phyloP scores from a whole-genome alignment of 768 basidiomycete species.

The Cantharellus anzutake region DNA sequence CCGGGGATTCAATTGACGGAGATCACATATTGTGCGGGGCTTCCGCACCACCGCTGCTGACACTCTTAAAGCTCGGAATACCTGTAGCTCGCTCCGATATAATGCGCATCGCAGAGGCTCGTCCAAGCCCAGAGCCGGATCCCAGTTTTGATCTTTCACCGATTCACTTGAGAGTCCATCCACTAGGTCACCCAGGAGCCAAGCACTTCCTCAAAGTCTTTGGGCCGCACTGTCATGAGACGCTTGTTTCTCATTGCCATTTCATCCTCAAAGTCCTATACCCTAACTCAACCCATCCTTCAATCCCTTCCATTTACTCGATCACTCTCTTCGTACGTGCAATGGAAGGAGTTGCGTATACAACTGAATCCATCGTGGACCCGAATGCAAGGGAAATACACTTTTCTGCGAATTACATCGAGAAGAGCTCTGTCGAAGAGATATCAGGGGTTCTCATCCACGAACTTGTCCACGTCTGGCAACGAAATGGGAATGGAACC shows the following conservation, averaged over 20 bases:
- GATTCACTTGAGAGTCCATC: too few relatives aligned
- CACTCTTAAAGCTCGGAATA: too few relatives aligned
- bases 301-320: not conserved
- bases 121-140: too few relatives aligned
- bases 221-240: not conserved
- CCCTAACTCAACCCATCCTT: not conserved
- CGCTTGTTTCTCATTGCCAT: not conserved
- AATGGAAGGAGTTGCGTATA: not conserved
- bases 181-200: not conserved
- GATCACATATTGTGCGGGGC: too few relatives aligned
- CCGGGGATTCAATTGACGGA: too few relatives aligned
- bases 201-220: not conserved
- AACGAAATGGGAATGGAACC: not conserved
- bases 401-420: not conserved
- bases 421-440: not conserved
- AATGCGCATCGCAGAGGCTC: too few relatives aligned
- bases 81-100: too few relatives aligned
- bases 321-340: not conserved
- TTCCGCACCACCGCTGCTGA: too few relatives aligned
- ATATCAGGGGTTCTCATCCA: constrained; percentile 2
- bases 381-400: not conserved
- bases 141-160: too few relatives aligned
- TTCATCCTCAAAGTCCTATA: not conserved
- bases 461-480: constrained; percentile 2
- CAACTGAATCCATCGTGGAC: not conserved